These are phyloP conservation scores for Trametes versicolor DNA, from an alignment of 1,284 basidiomycete genomes.

Conservation along the genomic window DNA sequence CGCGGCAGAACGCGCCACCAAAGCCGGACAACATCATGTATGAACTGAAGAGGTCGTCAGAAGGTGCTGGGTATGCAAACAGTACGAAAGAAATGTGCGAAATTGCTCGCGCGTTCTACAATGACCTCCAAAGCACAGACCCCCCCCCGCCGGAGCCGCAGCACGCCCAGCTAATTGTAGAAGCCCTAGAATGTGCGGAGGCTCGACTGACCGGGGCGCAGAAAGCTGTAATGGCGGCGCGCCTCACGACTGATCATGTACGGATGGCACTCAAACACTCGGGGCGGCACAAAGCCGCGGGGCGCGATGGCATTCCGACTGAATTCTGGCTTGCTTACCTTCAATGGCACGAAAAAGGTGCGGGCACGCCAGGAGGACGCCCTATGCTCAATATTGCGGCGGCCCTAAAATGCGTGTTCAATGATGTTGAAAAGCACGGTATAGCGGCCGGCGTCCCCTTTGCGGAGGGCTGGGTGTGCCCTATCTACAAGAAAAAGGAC, in stretches of 20 bases:
- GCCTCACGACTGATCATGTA: not conserved
- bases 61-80: not conserved
- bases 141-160: not conserved
- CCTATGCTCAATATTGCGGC: not conserved
- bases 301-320: constrained; percentile 28
- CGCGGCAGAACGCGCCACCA: constrained; percentile 30
- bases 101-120: not conserved
- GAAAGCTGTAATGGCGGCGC: not conserved
- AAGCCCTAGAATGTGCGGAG: not conserved
- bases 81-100: not conserved
- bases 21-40: not conserved
- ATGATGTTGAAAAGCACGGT: not conserved
- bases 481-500: constrained; percentile 1
- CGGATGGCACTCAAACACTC: not conserved
- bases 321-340: constrained; percentile 22
- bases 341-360: not conserved
- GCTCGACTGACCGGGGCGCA: not conserved
- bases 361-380: not conserved
- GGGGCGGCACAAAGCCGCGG: constrained; percentile 3
- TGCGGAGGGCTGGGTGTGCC: not conserved
- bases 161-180: not conserved
- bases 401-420: not conserved
- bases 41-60: not conserved
- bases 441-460: not conserved
- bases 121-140: not conserved